phyloP scores from a whole-genome alignment of 2,329 filamentous ascomycete species.

The Botrytis aclada region DNA sequence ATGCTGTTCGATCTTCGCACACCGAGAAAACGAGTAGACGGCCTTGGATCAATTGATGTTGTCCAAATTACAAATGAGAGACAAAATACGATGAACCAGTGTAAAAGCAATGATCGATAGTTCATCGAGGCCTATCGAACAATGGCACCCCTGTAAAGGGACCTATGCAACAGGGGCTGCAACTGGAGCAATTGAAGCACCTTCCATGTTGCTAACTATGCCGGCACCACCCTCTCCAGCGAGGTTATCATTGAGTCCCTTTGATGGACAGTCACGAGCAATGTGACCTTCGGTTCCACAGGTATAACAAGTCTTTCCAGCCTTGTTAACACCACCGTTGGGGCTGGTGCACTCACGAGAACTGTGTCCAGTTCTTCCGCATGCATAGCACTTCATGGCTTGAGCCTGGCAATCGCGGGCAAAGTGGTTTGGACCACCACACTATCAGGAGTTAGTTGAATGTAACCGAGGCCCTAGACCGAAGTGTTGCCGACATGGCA shows the following conservation, averaged over 20 bases:
- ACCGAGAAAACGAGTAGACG: constrained; percentile 35
- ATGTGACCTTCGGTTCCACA: constrained; percentile 96
- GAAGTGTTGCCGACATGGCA: constrained; percentile 1
- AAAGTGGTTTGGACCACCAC: constrained; percentile 91
- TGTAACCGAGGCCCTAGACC: not conserved
- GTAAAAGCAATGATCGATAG: constrained; percentile 32
- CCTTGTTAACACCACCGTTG: constrained; percentile 92
- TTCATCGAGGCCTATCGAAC: constrained; percentile 37
- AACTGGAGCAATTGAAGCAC: constrained; percentile 41
- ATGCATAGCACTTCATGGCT: constrained; percentile 78
- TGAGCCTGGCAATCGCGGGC: constrained; percentile 76
- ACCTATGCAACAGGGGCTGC: constrained; percentile 34
- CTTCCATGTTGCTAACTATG: constrained; percentile 37
- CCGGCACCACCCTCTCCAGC: constrained; percentile 28
- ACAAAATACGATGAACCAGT: constrained; percentile 33
- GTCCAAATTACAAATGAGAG: constrained; percentile 36
- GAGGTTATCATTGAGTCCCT: constrained; percentile 47
- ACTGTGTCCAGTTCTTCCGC: constrained; percentile 60
- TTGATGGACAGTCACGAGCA: constrained; percentile 73
- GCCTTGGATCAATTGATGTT: constrained; percentile 29
- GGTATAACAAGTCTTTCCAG: constrained; percentile 97
- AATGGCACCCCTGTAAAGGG: constrained; percentile 33
- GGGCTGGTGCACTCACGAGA: constrained; percentile 45
- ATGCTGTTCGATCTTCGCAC: constrained; percentile 28
- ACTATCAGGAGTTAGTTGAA: constrained; percentile 35